Base-by-base conservation (phyloP, 371 early-diverging fungal species). In the Apophysomyces ossiformis region DNA sequence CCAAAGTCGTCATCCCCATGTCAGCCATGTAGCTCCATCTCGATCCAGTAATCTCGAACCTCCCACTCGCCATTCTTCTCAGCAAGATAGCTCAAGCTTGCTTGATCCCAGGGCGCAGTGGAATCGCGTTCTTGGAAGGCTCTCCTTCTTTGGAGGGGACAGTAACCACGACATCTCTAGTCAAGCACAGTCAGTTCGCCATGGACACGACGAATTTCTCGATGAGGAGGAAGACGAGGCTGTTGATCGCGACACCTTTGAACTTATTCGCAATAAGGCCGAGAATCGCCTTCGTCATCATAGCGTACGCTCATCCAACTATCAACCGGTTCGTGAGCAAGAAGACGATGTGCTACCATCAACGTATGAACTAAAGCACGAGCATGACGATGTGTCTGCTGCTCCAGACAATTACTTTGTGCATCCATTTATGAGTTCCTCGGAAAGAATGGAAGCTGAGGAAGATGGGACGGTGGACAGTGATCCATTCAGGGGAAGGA, bases 341-440 rank as follows among this genome's bases (percentile, higher is more conserved):
- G 75, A 78, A 32, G 74, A 76, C 37, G 78, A 78, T 47, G 69
- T 50, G 13, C 39, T 78, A 16, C 78, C 78, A 36, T 71, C 75
- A 3, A 60, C 68, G 2, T 59, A 69, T 59, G 78, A 78, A 12
- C 32, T 73, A 18, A 50, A 50, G 54, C 54, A 50, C 21, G n/a
- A 68, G 61, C 37, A 60, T 37, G 60, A 60, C 37, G 43, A 69
- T 63, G 8, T 18, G 12, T 13, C 8, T 35, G 50, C 61, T 7
- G 65, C 65, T 38, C 59, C 61, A 56, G 69, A 72, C 21, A 72
- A 70, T 21, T 79, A 73, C 57, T 79, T 79, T 60, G 69, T 66
- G 8, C 74, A 72, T 61, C 79, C 79, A 16, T 79, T 72, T 44
- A 61, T 57, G 38, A 66, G 47, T 15, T 59, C 58, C 7, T 50